phyloP scores from a whole-genome alignment of 805 yeast genomes.

The Candida jianshihensis region DNA sequence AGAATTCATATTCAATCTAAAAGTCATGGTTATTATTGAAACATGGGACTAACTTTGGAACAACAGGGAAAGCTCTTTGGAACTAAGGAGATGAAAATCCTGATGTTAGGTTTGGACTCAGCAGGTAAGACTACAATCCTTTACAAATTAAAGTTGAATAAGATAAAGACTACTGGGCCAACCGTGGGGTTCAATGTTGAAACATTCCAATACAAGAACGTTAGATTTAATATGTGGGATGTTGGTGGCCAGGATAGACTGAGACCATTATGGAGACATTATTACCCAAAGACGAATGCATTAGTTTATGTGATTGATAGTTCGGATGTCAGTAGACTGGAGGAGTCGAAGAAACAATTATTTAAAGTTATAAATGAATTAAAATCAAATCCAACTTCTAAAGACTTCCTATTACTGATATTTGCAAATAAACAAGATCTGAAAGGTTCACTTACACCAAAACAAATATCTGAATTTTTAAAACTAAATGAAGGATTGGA shows the following conservation, averaged over 20 bases:
- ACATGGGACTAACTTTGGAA: too few species aligned
- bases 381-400: slow-evolving; percentile 44
- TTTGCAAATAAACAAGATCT: slow-evolving; percentile 95
- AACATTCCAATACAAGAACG: slow-evolving; percentile 73
- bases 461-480: slow-evolving; percentile 70
- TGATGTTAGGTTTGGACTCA: slow-evolving; percentile 88
- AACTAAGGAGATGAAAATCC: slow-evolving; percentile 50
- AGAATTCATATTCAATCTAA: too few species aligned
- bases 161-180: slow-evolving; percentile 74
- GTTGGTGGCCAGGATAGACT: slow-evolving; percentile 95
- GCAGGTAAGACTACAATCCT: slow-evolving; percentile 90
- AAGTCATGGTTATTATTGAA: too few species aligned
- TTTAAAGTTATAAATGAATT: slow-evolving; percentile 74
- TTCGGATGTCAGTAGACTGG: slow-evolving; percentile 62
- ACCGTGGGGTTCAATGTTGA: slow-evolving; percentile 94
- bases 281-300: slow-evolving; percentile 89
- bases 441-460: slow-evolving; percentile 81
- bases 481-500: slow-evolving; percentile 50
- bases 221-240: slow-evolving; percentile 86
- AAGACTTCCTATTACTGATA: slow-evolving; percentile 70
- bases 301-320: slow-evolving; percentile 87
- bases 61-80: slow-evolving; percentile 45
- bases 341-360: slow-evolving; percentile 72
- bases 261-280: slow-evolving; percentile 92
- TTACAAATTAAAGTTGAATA: slow-evolving; percentile 75